Base-by-base conservation (phyloP, 2,329 filamentous ascomycete species). In the Nothophoma quercina region DNA sequence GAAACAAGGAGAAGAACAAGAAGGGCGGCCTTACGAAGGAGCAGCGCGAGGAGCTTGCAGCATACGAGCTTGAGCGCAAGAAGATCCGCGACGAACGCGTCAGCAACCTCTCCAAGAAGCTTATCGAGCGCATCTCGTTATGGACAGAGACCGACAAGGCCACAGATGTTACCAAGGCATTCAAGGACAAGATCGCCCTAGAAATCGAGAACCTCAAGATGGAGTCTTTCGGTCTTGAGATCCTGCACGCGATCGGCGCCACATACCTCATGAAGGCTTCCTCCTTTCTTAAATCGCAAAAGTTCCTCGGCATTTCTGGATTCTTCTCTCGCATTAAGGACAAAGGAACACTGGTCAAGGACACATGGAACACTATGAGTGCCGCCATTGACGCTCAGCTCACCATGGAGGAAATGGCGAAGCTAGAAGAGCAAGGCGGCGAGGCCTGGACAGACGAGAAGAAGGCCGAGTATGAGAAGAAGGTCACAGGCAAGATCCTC, bases 171-270 rank as follows among this genome's bases (percentile, higher is more conserved):
- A 98, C 93, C 26, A 80, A 79, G 51, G 90, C 95, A 0, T 99
- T 98, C 80, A 88, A 93, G 73, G 91, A 93, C 73, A 97, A 99
- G 84, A 97, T 90, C 63, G 85, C 88, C 32, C 86, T 98, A 32
- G 95, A 99, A 78, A 91, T 96, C 21, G 95, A 99, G 79, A 96
- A 98, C 71, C 81, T 99, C 65, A 99, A 98, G 83, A 99, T 99
- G 91, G 95, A 99, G 78, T 96, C 90, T 0, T 99, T 99, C 66
- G 95, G 95, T 43, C 83, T 99, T 33, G 95, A 99, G 65, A 98
- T 98, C 64, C 81, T 97, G 40, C 93, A 98, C 75, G 93, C 95
- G 36, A 96, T 99, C 67, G 95, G 95, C 13, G 83, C 89, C 63
- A 96, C 91, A 4, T 99, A 99, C 75, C 78, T 95, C 22, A 86